Base-by-base conservation (phyloP, 805 yeast genomes). In the Nakazawaea sp. region DNA sequence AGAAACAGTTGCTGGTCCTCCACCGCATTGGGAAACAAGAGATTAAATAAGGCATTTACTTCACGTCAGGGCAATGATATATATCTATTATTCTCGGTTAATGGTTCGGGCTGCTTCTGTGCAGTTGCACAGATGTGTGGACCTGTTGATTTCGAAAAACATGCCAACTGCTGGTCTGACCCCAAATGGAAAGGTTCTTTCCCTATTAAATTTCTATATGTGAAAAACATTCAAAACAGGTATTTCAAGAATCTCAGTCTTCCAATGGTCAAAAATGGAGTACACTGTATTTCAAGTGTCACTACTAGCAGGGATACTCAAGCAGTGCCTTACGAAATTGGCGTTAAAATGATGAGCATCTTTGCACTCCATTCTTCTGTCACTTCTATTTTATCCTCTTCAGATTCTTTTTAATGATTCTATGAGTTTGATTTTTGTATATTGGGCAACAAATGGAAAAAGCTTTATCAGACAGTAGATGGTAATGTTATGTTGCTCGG, bases 241-340 rank as follows among this genome's bases (percentile, higher is more conserved):
- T 49, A 49, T 35, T 63, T 78, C 36, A 68, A 66, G 40, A 68
- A 64, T 41, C 57, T 76, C 36, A 53, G 57, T 36, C 59, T 71
- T 5, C 62, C 68, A 3, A 46, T 58, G 19, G 72, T 74, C 46
- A 76, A 68, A 19, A 57, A 58, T 46, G 62, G 61, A 15, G 32
- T 32, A 10, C 12, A 19, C 24, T 25, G 30, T 18, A 6, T 12
- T 40, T 62, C 65, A 47, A 71, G 78, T 1, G 75, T 78, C 1
- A 70, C 80, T 1, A 66, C 69, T 44, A 75, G 81, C 15, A 66
- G 82, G 45, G 83, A 78, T 46, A 72, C 81, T 0, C 81, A 76
- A 50, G 78, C 72, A 40, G 45, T 76, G 16, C 77, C 81, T 1
- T 58, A 56, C 34, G 64, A 61, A 3, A 55, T 70, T 20, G 81